Evolutionary conservation across 768 basidiomycete genomes (phyloP).

Genomic region (Leccinum pellstonianum): DNA sequence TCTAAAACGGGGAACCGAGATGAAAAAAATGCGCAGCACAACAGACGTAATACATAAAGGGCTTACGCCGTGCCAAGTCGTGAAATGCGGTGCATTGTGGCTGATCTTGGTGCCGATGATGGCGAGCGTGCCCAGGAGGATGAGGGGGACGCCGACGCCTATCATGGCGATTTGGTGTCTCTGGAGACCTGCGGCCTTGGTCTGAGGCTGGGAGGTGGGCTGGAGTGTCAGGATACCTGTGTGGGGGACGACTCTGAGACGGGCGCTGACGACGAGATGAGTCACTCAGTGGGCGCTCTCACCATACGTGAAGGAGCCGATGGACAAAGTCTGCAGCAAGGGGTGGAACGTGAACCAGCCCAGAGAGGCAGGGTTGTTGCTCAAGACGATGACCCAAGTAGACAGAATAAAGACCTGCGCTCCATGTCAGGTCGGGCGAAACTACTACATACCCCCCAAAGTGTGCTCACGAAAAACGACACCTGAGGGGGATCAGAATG

Average conservation of each 20-base stretch:
- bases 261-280: neutral
- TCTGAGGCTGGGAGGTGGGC: constrained; percentile 63
- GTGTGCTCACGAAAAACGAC: constrained; percentile 21
- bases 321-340: constrained; percentile 54
- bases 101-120: constrained; percentile 62
- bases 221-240: constrained; percentile 70
- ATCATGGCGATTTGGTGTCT: constrained; percentile 70
- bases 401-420: constrained; percentile 39
- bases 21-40: neutral
- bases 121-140: constrained; percentile 59
- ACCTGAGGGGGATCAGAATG: constrained; percentile 5
- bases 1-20: constrained; percentile 35
- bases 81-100: constrained; percentile 54
- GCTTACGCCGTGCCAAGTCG: constrained; percentile 74
- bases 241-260: neutral
- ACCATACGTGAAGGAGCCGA: constrained; percentile 65
- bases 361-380: constrained; percentile 41
- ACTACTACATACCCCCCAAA: neutral
- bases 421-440: constrained; percentile 2
- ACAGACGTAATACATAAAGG: neutral
- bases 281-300: constrained; percentile 6
- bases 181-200: constrained; percentile 63
- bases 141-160: constrained; percentile 51
- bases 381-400: constrained; percentile 48
- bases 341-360: constrained; percentile 74